Base-by-base conservation (phyloP, 2,329 filamentous ascomycete species). In the Fusarium nanum region DNA sequence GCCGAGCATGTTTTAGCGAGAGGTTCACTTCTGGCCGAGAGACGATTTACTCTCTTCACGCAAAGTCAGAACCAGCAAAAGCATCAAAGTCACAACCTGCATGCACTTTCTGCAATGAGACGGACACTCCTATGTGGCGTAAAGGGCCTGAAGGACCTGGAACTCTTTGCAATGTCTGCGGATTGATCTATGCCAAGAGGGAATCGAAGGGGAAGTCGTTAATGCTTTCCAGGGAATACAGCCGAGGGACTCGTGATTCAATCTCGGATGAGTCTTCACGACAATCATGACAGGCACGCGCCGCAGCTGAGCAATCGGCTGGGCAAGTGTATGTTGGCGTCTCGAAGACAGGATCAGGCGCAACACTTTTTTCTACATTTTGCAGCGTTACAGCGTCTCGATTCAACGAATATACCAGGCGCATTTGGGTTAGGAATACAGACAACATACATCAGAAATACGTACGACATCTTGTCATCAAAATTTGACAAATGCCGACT, bases 141-240 rank as follows among this genome's bases (percentile, higher is more conserved):
- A 6, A 54, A 12, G 64, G 64, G 5, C 56, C 64, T 7, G 13
- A 13, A 1, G 64, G 64, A 4, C 41, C 12, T 16, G 12, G 25
- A 2, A 62, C 28, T 7, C 64, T 67, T 9, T 67, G 64, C 32
- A 67, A 67, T 8, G 56, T 67, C 12, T 67, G 64, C 27, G 64
- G 64, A 12, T 47, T 67, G 41, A 6, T 67, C 10, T 67, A 67
- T 18, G 45, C 41, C 0, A 67, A 67, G 40, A 58, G 53, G 14
- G 40, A 50, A 10, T 20, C 37, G 1, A 50, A 27, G n/a, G 45
- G 52, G 3, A 47, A 47, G 18, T 64, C 52, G 2, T 37, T 34
- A 4, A 6, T 64, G 16, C 7, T 64, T 6, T 8, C 20, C 12
- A 20, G 40, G 30, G 27, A 28, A 2, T 25, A 22, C 8, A 53